A percentile compares a stretch with the other conserved stretches of the same genome.
phyloP scores from a whole-genome alignment of 495 filamentous ascomycete genomes.

The Penicillium macrosclerotiorum region DNA sequence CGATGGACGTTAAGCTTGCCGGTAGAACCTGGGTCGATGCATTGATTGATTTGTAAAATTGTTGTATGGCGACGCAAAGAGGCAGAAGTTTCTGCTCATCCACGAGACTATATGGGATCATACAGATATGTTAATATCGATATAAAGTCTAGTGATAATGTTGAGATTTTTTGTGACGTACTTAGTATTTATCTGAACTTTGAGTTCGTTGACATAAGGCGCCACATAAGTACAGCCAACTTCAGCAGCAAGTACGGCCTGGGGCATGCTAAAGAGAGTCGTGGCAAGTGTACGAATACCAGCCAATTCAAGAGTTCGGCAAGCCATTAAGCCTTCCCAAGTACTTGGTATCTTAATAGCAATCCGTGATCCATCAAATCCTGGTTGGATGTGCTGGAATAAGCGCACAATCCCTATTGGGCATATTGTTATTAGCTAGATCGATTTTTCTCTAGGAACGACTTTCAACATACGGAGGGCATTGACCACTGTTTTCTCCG shows the following conservation, averaged over 20 bases:
- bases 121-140: no score
- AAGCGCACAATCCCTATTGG: constrained; percentile 47
- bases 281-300: constrained; percentile 60
- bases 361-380: constrained; percentile 48
- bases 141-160: no score
- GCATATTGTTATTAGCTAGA: neutral
- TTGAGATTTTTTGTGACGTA: no score
- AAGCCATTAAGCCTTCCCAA: constrained; percentile 64
- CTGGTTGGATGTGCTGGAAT: constrained; percentile 47
- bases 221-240: constrained; percentile 59
- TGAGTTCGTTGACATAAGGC: constrained; percentile 64
- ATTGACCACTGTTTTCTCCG: constrained; percentile 52
- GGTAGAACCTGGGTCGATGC: constrained; percentile 53
- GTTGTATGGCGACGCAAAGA: constrained; percentile 52
- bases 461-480: constrained; percentile 45
- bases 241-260: constrained; percentile 55
- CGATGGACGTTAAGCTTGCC: constrained; percentile 53
- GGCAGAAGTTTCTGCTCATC: constrained; percentile 44
- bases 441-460: neutral
- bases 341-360: constrained; percentile 64
- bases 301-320: constrained; percentile 49
- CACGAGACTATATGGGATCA: constrained; percentile 18
- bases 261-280: constrained; percentile 57
- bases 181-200: constrained; percentile 56
- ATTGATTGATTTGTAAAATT: constrained; percentile 45